Evolutionary conservation across 1,139 yeast genomes (phyloP), one percentile per base, ranked within the genome.

Genomic region (Pichia sp.): DNA sequence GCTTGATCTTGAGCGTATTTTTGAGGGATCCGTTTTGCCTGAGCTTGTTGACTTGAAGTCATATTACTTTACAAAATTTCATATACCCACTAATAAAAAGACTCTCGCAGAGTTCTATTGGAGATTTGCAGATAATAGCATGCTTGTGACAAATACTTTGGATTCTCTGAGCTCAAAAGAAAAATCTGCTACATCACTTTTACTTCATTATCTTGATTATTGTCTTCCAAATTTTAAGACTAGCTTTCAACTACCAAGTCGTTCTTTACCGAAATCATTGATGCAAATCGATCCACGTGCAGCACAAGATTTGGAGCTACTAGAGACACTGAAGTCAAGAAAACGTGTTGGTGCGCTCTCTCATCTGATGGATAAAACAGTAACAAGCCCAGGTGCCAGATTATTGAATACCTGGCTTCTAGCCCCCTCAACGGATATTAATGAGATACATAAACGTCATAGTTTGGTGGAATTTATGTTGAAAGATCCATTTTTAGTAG

Each of bases 261-360:
- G 71, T 36, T 69, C 72, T 40, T 55, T 70, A 47, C 72, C 77
- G 12, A 62, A 68, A 2, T 64, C 71, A 11, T 68, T 73, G 23
- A 71, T 91, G 71, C 85, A 82, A 47, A 82, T 91, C 61, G 98
- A 91, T 54, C 68, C 88, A 0, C 63, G 94, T 38, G 85, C 97
- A 0, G 69, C 89, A 25, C 81, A 79, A 33, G 91, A 96, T 2
- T 66, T 91, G 38, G 98, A 91, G 54, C 62, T 91, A 24, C 72
- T 73, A 38, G 63, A 66, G 34, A 71, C 84, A 0, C 64, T 77
- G 7, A 66, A 77, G 43, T 81, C 77, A n/a, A 72, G 72, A 15
- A 69, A 79, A 12, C 66, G 64, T 5, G 71, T 71, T 11, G 96
- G 96, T 0, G 79, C 96, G 0, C 61, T 91, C 15, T 63, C 84